Base-by-base conservation (phyloP, 1,139 yeast genomes). In the Debaryomyces sp. region DNA sequence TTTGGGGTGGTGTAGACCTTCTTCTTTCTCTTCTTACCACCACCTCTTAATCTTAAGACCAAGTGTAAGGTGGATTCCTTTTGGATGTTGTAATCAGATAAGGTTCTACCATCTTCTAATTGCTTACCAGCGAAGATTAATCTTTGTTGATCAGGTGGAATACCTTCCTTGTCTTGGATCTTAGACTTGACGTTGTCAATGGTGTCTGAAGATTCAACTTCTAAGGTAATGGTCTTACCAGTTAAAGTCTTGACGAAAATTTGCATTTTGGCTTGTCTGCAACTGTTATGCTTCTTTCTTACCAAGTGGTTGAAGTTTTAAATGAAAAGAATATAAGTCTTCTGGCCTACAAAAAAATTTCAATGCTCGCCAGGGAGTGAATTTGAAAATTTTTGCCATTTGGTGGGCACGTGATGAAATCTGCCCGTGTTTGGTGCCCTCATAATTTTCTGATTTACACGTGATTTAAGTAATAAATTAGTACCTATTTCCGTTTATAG, bases 1-100 rank as follows among this genome's bases (percentile, higher is more conserved):
- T 94, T 94, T 85, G 99, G 99, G 76, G 99, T 94, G 84, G 98
- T 92, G 94, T 94, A 95, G 76, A 91, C 97, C 96, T 95, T 95
- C 92, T 91, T 91, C 91, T 89, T 90, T 89, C 96, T 92, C 91
- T 94, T 94, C 89, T 94, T 94, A 89, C 97, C 98, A 84, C 96
- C 96, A 88, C 98, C 98, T 86, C 98, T 89, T 78, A 94, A 89
- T 86, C 98, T 91, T 63, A 94, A 83, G 72, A 94, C 98, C 80
- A 94, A 87, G 82, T 94, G 97, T 63, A 94, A 80, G 64, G 98
- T 94, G 62, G 98, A 92, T 84, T 94, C 99, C 90, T 94, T 92
- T 84, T 92, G 97, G 84, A 94, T 94, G 95, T 92, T 92, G 96
- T 94, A 94, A 86, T 94, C 99, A 67, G 96, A 87, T 70, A 94